A percentile compares a stretch with the other conserved stretches of the same genome.
phyloP scores from a whole-genome alignment of 805 yeast species.

The Priceomyces melissophilus region DNA sequence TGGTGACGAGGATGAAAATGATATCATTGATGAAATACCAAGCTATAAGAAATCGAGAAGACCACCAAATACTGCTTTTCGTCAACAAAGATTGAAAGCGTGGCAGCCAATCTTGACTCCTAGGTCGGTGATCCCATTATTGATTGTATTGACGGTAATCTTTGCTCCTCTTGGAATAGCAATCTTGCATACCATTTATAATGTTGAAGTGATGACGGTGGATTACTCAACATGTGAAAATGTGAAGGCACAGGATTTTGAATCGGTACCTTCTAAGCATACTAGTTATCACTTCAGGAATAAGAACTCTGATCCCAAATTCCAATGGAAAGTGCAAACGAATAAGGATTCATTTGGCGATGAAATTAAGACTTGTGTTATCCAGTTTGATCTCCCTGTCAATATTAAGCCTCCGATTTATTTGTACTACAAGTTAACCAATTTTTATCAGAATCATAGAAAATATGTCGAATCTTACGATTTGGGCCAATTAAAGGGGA shows the following conservation, averaged over 20 bases:
- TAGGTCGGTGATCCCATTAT: constrained; percentile 80
- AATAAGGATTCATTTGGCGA: constrained; percentile 35
- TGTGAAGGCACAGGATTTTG: constrained; percentile 43
- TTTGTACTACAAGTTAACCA: constrained; percentile 81
- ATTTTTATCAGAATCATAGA: constrained; percentile 92
- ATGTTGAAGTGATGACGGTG: constrained; percentile 70
- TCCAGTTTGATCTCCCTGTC: constrained; percentile 71
- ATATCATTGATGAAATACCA: constrained; percentile 11
- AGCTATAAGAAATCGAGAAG: constrained; percentile 33
- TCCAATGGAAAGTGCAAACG: constrained; percentile 59
- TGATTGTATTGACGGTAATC: constrained; percentile 68
- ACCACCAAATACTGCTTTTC: constrained; percentile 67
- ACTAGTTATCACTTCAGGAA: constrained; percentile 59
- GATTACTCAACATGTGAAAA: constrained; percentile 71
- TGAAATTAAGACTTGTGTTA: constrained; percentile 47
- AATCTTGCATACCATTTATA: constrained; percentile 69
- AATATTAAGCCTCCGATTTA: constrained; percentile 69
- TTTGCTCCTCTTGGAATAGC: constrained; percentile 93
- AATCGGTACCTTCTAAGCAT: constrained; percentile 57
- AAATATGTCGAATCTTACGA: constrained; percentile 87
- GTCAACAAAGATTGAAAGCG: constrained; percentile 69
- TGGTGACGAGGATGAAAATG: constrained; percentile 19
- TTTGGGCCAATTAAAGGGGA: constrained; percentile 75
- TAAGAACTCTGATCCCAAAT: constrained; percentile 36
- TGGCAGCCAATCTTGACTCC: constrained; percentile 92